Base-by-base conservation (phyloP, 2,329 filamentous ascomycete species). In the Colletotrichum endophyticum region DNA sequence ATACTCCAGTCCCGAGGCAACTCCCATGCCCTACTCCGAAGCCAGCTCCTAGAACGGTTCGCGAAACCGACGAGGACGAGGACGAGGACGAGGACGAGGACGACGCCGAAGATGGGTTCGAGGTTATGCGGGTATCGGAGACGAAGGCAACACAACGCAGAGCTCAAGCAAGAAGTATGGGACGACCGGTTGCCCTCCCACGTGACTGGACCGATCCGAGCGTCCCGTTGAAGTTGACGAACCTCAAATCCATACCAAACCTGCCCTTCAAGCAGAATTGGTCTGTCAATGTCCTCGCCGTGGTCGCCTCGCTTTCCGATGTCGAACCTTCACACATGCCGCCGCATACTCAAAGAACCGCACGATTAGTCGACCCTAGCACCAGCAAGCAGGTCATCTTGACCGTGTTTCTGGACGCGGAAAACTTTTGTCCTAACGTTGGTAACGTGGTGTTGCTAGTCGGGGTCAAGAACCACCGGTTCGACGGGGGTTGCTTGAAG, bases 221-320 rank as follows among this genome's bases (percentile, higher is more conserved):
- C 30, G 83, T 81, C 1, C 88, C 89, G 1, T 83, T 91, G 19
- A 91, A 89, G 78, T 87, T 92, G 32, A 91, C 89, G 0, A 84
- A 85, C 5, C 84, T 92, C 15, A 85, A 85, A 63, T 84, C 86
- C 8, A 88, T 92, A 66, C 88, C 89, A 0, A 83, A 87, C 75
- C 85, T 92, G 1, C 90, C 89, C 3, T 91, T 90, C 81, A 87
- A 88, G 70, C 89, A 91, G 75, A 92, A 92, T 80, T 92, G 89
- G 90, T 88, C 88, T 62, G 86, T 89, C 81, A 91, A 91, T 77
- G 83, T 91, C 8, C 86, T 92, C 5, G 89, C 86, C 71, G 84
- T 92, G n/a, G 76, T 91, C 5, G 82, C 84, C 0, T 86, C 86
- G 2, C 82, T 91, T 5, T 89, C 88, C 0, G 84, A 83, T 1